Conservation (phyloP, 129 eudicot genomes). For the sunflower (Helianthus annuus) region HanXRQr2.0-SUNRISE NC_035446.2:56301435-56301934, state of each 20-base stretch:
- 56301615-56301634: conserved; percentile 22
- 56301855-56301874: neutral
- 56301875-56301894: conserved; percentile 15
- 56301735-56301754: conserved; percentile 26
- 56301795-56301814: conserved; percentile 10
- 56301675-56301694: conserved; percentile 15
- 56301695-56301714: conserved; percentile 13
- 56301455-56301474: conserved; percentile 15
- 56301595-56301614: conserved; percentile 37
- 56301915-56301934: conserved; percentile 12
- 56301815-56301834: conserved; percentile 10
- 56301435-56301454: neutral
- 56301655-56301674: conserved; percentile 12
- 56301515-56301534: neutral
- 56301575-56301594: conserved; percentile 47
- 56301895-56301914: conserved; percentile 15
- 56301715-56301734: conserved; percentile 10
- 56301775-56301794: conserved; percentile 19
- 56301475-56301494: neutral
- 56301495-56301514: conserved; percentile 8
- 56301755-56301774: conserved; percentile 9
- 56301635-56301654: conserved; percentile 3
- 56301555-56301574: conserved; percentile 14
- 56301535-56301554: neutral
- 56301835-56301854: conserved; percentile 11